phyloP scores from a whole-genome alignment of 1,284 basidiomycete species.

The Rhodotorula mucilaginosa region DNA sequence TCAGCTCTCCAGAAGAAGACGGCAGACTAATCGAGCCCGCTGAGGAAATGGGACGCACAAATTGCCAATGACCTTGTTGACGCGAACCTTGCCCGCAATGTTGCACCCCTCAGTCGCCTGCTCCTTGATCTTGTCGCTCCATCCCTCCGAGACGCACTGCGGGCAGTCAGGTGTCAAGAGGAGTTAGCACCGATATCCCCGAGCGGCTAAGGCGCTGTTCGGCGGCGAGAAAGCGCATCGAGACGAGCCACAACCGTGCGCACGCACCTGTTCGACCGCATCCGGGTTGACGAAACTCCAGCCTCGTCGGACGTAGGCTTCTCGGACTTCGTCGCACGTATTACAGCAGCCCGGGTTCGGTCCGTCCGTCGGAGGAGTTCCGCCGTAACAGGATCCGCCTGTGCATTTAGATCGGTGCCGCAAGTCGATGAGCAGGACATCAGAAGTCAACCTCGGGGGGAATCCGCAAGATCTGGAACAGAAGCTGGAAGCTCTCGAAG shows the following conservation, averaged over 20 bases:
- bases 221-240: no score
- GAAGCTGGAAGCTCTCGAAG: background rate
- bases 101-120: slow-evolving; percentile 95
- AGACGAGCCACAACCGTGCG: background rate
- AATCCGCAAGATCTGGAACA: background rate
- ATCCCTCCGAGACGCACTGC: slow-evolving; percentile 88
- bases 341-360: slow-evolving; percentile 71
- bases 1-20: background rate
- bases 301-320: slow-evolving; percentile 83
- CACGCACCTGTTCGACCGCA: slow-evolving; percentile 81
- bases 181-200: background rate
- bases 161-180: background rate
- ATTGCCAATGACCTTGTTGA: slow-evolving; percentile 96
- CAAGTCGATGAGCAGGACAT: no score
- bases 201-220: no score
- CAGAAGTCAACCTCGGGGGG: no score
- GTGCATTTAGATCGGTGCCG: background rate
- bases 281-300: slow-evolving; percentile 95
- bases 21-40: slow-evolving; percentile 42
- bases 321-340: slow-evolving; percentile 89
- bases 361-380: slow-evolving; percentile 70
- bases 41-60: slow-evolving; percentile 60
- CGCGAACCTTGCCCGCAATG: slow-evolving; percentile 80
- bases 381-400: slow-evolving; percentile 95
- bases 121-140: slow-evolving; percentile 88